phyloP scores from a whole-genome alignment of 1,284 basidiomycete genomes.

The Rhodotorula sp. region DNA sequence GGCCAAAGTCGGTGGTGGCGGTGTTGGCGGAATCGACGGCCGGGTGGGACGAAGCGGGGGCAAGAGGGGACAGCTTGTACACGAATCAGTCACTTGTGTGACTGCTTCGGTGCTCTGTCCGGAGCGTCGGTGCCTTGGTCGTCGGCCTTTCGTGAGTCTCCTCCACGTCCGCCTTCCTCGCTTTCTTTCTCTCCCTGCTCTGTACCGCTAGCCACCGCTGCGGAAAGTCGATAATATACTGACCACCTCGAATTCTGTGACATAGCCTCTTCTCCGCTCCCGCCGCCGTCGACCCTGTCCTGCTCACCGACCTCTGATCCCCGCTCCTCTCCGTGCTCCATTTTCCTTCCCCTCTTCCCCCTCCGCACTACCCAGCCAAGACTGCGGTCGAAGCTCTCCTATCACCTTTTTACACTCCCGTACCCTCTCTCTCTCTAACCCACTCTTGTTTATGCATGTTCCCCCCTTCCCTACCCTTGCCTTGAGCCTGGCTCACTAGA shows the following conservation, averaged over 20 bases:
- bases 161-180: no score
- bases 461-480: background rate
- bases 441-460: background rate
- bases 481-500: no score
- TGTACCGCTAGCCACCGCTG: no score
- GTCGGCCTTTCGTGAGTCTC: background rate
- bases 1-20: background rate
- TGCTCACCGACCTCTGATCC: background rate
- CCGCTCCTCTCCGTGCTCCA: background rate
- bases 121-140: background rate
- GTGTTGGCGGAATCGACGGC: background rate
- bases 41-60: background rate
- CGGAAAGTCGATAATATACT: no score
- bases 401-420: background rate
- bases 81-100: background rate
- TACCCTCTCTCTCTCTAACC: background rate
- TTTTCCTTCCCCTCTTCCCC: background rate
- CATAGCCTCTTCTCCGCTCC: background rate
- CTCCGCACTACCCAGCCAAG: background rate
- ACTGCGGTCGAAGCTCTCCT: background rate
- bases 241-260: no score
- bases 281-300: conserved; percentile 2
- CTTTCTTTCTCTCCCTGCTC: no score
- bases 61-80: background rate
- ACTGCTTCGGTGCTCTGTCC: background rate